These are phyloP conservation scores for Backusella luteola DNA, from an alignment of 192 early-diverging fungal species.

Conservation along the genomic window DNA sequence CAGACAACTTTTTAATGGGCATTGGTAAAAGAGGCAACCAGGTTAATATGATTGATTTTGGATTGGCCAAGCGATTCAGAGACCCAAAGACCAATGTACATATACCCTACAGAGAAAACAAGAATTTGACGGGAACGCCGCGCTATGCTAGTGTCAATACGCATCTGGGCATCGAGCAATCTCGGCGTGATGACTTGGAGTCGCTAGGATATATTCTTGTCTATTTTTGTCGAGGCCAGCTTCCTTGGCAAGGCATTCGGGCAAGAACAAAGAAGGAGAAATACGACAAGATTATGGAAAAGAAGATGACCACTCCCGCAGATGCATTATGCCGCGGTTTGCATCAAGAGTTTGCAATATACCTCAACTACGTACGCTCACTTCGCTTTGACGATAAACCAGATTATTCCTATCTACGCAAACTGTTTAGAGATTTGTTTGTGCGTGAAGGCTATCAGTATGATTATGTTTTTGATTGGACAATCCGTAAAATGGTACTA, in stretches of 20 bases:
- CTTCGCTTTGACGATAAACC: slow-evolving; percentile 89
- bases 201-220: slow-evolving; percentile 88
- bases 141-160: slow-evolving; percentile 91
- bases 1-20: slow-evolving; percentile 93
- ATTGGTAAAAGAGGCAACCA: slow-evolving; percentile 80
- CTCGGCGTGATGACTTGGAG: slow-evolving; percentile 87
- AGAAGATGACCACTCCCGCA: slow-evolving; percentile 87
- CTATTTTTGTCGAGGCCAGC: slow-evolving; percentile 86
- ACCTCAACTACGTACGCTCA: slow-evolving; percentile 83
- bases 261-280: slow-evolving; percentile 91
- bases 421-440: slow-evolving; percentile 85
- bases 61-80: slow-evolving; percentile 84
- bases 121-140: slow-evolving; percentile 89
- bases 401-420: slow-evolving; percentile 87
- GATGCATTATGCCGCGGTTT: slow-evolving; percentile 82
- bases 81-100: slow-evolving; percentile 83
- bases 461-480: slow-evolving; percentile 93
- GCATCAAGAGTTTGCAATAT: slow-evolving; percentile 85
- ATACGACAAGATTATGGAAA: slow-evolving; percentile 94
- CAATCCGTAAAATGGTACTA: slow-evolving; percentile 59
- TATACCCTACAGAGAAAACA: slow-evolving; percentile 90
- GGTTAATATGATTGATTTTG: slow-evolving; percentile 92
- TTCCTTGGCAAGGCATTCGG: slow-evolving; percentile 92
- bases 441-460: slow-evolving; percentile 81
- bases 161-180: slow-evolving; percentile 82